Evolutionary conservation across 352 stramenopile genomes (phyloP).

Genomic region (Pythium phragmitis): DNA sequence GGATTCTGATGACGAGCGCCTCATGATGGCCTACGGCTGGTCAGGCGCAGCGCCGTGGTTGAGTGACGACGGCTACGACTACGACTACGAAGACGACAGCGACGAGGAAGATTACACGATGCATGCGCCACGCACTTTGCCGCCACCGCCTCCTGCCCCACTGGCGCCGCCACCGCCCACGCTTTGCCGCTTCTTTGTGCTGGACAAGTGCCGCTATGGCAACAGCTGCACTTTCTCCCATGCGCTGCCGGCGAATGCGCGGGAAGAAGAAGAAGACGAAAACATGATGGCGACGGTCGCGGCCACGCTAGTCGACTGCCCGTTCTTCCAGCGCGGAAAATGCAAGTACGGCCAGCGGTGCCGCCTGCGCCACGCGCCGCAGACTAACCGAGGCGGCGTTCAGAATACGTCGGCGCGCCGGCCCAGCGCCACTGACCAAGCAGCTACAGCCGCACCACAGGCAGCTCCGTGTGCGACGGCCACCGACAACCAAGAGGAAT

Average conservation of each 20-base stretch:
- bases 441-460: background rate
- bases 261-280: slow-evolving; percentile 29
- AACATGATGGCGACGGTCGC: slow-evolving; percentile 36
- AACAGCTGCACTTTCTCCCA: slow-evolving; percentile 79
- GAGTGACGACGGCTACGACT: slow-evolving; percentile 5
- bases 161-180: slow-evolving; percentile 28
- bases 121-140: slow-evolving; percentile 8
- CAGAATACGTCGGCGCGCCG: background rate
- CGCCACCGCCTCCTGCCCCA: slow-evolving; percentile 1
- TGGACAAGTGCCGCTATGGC: slow-evolving; percentile 72
- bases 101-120: slow-evolving; percentile 2
- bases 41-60: background rate
- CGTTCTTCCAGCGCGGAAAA: slow-evolving; percentile 70
- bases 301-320: slow-evolving; percentile 66
- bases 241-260: slow-evolving; percentile 28
- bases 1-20: slow-evolving; percentile 1
- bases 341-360: slow-evolving; percentile 77
- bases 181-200: slow-evolving; percentile 77
- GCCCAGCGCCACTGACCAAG: background rate
- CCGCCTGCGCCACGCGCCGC: slow-evolving; percentile 45
- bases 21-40: background rate
- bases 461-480: background rate
- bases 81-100: slow-evolving; percentile 4
- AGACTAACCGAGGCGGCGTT: background rate
- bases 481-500: slow-evolving; percentile 33